These are phyloP conservation scores for Annulohypoxylon nitens DNA, from an alignment of 495 filamentous ascomycete species.

Conservation along the genomic window DNA sequence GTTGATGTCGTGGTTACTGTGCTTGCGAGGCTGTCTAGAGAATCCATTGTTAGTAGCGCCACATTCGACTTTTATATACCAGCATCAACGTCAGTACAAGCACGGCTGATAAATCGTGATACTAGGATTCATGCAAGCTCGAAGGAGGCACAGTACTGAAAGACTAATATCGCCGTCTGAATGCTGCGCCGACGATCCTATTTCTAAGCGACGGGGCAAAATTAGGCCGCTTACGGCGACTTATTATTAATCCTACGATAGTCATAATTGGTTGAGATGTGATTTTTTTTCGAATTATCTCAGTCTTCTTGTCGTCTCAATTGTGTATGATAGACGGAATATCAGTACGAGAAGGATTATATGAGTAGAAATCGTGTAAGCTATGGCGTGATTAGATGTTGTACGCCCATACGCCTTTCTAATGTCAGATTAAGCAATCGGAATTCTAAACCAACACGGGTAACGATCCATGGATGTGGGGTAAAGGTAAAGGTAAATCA, in stretches of 20 bases:
- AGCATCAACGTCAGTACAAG: neutral
- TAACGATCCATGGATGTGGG: neutral
- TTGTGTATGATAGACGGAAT: neutral
- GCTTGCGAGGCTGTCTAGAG: neutral
- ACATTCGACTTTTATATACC: neutral
- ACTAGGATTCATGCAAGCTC: neutral
- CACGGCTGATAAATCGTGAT: neutral
- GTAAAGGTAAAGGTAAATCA: neutral
- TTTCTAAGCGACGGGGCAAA: conserved; percentile 41
- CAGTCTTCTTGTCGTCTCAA: neutral
- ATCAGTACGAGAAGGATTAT: neutral
- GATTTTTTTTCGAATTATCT: neutral
- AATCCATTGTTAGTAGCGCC: neutral
- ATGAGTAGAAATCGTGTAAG: neutral
- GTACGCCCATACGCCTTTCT: neutral
- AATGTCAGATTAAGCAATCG: neutral
- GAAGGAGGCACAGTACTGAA: neutral
- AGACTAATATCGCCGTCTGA: neutral
- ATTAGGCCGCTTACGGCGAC: neutral
- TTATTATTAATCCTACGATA: conserved; percentile 16
- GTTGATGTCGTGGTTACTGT: neutral
- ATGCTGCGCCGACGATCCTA: neutral
- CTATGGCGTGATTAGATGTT: neutral
- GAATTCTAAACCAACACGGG: neutral
- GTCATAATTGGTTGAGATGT: neutral